phyloP scores from a whole-genome alignment of 2,329 filamentous ascomycete genomes.

The Ophiocordyceps sinensis region DNA sequence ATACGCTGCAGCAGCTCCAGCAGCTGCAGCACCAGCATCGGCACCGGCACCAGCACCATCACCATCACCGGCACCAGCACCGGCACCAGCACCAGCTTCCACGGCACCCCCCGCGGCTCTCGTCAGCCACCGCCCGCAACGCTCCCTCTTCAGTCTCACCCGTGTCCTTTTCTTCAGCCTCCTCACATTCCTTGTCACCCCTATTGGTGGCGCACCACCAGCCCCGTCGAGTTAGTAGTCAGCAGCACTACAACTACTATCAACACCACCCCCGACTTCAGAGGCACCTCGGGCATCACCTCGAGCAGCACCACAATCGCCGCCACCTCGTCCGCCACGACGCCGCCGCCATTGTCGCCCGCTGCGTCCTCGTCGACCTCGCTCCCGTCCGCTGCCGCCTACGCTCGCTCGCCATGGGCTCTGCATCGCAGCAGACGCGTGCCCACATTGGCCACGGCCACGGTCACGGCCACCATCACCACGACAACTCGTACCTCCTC shows the following conservation, averaged over 20 bases:
- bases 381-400: constrained; percentile 8
- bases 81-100: not conserved
- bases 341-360: constrained; percentile 2
- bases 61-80: not conserved
- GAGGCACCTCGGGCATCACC: not conserved
- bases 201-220: not conserved
- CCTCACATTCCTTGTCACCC: not conserved
- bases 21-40: no score
- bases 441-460: constrained; percentile 23
- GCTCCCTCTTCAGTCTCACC: not conserved
- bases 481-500: constrained; percentile 86
- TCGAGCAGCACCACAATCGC: not conserved
- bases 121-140: not conserved
- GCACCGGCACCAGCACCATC: no score
- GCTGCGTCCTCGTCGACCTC: constrained; percentile 7
- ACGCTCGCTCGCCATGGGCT: constrained; percentile 13
- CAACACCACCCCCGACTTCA: constrained; percentile 1
- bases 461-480: constrained; percentile 40
- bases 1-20: no score
- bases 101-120: not conserved
- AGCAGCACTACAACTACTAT: not conserved
- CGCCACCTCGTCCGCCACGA: not conserved
- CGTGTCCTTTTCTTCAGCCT: not conserved
- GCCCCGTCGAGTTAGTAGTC: not conserved
- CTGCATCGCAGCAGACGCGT: constrained; percentile 17